phyloP scores from a whole-genome alignment of 306 rosid species.

The Clitoria ternatea region DNA sequence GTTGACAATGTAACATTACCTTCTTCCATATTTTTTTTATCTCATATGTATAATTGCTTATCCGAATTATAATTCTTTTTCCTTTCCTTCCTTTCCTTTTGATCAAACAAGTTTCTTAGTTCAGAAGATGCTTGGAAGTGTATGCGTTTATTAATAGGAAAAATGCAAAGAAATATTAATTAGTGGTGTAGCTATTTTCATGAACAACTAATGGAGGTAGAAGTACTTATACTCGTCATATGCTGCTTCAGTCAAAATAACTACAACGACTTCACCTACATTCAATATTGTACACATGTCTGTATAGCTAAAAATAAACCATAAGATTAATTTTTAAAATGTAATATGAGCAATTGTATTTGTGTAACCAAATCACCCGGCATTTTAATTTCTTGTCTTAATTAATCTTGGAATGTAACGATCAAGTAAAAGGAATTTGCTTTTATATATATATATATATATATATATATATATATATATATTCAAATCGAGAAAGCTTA shows the following conservation, averaged over 20 bases:
- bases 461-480: too few species aligned
- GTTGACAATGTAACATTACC: neutral
- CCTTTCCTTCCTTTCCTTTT: neutral
- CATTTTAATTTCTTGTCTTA: neutral
- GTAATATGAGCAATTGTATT: neutral
- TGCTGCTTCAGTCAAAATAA: neutral
- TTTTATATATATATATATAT: too few species aligned
- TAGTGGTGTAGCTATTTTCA: constrained; percentile 20
- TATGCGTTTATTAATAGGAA: neutral
- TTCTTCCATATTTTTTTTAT: too few species aligned
- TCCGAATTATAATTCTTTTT: too few species aligned
- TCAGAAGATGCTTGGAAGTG: neutral
- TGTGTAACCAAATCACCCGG: neutral
- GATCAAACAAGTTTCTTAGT: neutral
- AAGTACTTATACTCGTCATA: neutral
- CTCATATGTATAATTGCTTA: too few species aligned
- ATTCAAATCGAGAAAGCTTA: too few species aligned
- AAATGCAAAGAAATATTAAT: neutral
- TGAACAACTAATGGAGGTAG: constrained; percentile 21
- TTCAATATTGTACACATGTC: constrained; percentile 14
- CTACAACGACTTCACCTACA: neutral
- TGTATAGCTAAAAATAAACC: neutral
- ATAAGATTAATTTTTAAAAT: neutral
- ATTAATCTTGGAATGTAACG: too few species aligned
- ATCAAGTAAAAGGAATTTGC: too few species aligned